Evolutionary conservation across 148 eudicot species (phyloP), one percentile per base, ranked within the genome.

Genomic region (Linanthus parryae): DNA sequence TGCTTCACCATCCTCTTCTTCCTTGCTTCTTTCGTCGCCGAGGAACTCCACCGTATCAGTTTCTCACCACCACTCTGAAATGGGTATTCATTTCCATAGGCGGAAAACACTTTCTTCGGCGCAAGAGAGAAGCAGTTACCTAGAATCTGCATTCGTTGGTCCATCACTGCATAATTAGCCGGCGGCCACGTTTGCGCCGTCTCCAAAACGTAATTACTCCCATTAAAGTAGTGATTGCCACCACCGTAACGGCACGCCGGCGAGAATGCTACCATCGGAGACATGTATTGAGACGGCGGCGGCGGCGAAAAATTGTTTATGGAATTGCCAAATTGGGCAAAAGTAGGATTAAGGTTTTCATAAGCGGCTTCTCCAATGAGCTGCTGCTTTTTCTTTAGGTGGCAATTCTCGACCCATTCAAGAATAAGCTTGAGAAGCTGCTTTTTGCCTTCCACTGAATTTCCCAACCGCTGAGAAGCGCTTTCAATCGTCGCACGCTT

Each of bases 321-420:
- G n/a, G n/a, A n/a, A n/a, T n/a, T n/a, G n/a, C n/a, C n/a, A n/a
- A n/a, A n/a, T n/a, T n/a, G n/a, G n/a, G n/a, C 51, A 63, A 55
- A 59, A 34, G 66, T 73, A n/a, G 70, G 72, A 66, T 59, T 72
- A 62, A 67, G 68, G 74, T 37, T 61, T 33, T 14, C 64, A 17
- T 25, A 21, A 4, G 14, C 40, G n/a, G n/a, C n/a, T 33, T 24
- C 45, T 20, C 49, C 55, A 6, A 29, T 24, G 1, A 13, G 15
- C 26, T 44, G 48, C n/a, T n/a, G n/a, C 62, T 73, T 84, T 2
- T 56, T 84, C 11, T 70, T 77, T 7, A 92, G 83, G 25, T 82
- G 94, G 62, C 75, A 66, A 17, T 81, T 77, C 48, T 75, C 88
- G 13, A 92, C 94, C 98, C 98, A 92, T 28, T 84, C 85, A 5